Percentiles rank a stretch among this genome's conserved stretches.
Evolutionary conservation across 1,284 basidiomycete species (phyloP).

Genomic region (Lentinula novae-zelandiae): DNA sequence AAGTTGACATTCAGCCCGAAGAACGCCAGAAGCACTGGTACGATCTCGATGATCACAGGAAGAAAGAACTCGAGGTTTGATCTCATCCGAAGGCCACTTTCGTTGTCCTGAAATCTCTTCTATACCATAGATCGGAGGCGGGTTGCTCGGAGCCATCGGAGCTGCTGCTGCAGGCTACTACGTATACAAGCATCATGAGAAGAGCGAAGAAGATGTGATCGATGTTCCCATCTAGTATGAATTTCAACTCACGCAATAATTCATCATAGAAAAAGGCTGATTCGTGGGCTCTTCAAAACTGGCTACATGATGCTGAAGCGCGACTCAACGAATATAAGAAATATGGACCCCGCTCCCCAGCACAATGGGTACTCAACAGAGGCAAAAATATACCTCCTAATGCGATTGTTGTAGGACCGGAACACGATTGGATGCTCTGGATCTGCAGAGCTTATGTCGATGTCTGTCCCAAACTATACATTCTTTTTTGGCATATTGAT

Average conservation of each 20-base stretch:
- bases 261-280: constrained; percentile 43
- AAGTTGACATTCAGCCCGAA: constrained; percentile 37
- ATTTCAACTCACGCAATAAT: not conserved
- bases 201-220: constrained; percentile 54
- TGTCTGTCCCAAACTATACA: constrained; percentile 30
- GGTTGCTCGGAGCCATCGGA: constrained; percentile 50
- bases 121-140: constrained; percentile 54
- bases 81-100: not conserved
- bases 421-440: constrained; percentile 49
- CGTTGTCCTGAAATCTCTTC: not conserved
- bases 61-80: constrained; percentile 56
- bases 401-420: constrained; percentile 56
- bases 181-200: constrained; percentile 54
- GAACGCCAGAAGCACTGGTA: constrained; percentile 57
- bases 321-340: constrained; percentile 50
- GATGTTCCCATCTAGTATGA: not conserved
- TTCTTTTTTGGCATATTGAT: constrained; percentile 10
- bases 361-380: constrained; percentile 58
- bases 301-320: constrained; percentile 53
- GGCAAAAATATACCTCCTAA: constrained; percentile 55
- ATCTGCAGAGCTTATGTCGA: constrained; percentile 59
- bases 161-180: constrained; percentile 47
- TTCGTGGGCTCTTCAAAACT: constrained; percentile 48
- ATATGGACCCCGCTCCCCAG: constrained; percentile 43
- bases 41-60: constrained; percentile 47